These are phyloP conservation scores for Chenopodium quinoa DNA, from an alignment of 148 eudicot species.

Conservation along the genomic window DNA sequence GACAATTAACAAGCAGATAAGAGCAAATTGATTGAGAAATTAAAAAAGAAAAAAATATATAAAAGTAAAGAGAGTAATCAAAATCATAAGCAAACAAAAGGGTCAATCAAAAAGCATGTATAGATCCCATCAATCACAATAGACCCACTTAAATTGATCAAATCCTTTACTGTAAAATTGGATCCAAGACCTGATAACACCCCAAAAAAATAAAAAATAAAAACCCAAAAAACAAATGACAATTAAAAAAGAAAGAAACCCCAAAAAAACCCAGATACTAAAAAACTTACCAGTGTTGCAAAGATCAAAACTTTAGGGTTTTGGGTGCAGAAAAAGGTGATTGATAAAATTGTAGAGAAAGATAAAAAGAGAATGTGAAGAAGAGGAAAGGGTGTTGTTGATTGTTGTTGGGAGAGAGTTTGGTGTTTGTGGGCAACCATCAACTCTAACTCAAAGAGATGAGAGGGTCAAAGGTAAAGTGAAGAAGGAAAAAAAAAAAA, in stretches of 20 bases:
- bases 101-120: conserved; percentile 44
- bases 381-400: conserved; percentile 11
- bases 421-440: conserved; percentile 43
- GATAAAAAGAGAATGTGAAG: conserved; percentile 8
- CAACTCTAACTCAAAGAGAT: conserved; percentile 10
- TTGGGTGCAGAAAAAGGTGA: conserved; percentile 29
- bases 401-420: conserved; percentile 25
- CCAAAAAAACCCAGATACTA: conserved; percentile 34
- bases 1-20: conserved; percentile 35
- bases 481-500: background rate
- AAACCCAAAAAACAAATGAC: conserved; percentile 35
- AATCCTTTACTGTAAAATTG: conserved; percentile 34
- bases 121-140: conserved; percentile 56
- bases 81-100: conserved; percentile 27
- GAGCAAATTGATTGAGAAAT: conserved; percentile 29
- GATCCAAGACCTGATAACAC: conserved; percentile 29
- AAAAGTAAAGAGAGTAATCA: conserved; percentile 23
- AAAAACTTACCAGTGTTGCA: conserved; percentile 35
- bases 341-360: conserved; percentile 22
- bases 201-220: conserved; percentile 14
- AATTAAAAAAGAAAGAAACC: conserved; percentile 24
- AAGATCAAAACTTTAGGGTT: conserved; percentile 53
- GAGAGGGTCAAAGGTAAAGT: conserved; percentile 42
- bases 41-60: conserved; percentile 11
- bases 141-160: conserved; percentile 28